Base-by-base conservation (phyloP, 164 flowering plant genomes). In the Chloranthus sessilifolius region DNA sequence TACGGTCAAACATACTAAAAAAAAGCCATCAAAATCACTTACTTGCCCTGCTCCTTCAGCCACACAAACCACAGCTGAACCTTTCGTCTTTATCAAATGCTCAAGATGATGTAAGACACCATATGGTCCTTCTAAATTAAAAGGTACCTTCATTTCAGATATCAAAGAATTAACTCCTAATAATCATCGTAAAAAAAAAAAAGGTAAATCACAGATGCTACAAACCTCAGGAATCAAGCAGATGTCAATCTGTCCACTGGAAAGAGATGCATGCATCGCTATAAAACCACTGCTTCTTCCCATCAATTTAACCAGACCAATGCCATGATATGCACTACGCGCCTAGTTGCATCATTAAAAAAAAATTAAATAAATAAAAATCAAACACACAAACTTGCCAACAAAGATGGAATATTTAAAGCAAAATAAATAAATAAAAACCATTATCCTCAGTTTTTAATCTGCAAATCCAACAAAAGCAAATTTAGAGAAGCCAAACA, bases 31-130 rank as follows among this genome's bases (percentile, higher is more conserved):
- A 33, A 43, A 37, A 26, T 48, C 22, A 52, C 68, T 60, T 56
- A 69, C 77, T 41, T 73, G 77, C 41, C 77, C 77, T 23, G 74
- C 77, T 25, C 74, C 77, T 66, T 73, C 77, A 35, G 77, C 77
- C 30, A 66, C 67, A 61, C 77, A 73, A 44, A 73, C 62, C 42
- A 73, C 74, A 46, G 77, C 77, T 9, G 74, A 69, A 27, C 77
- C 77, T 53, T 73, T 69, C 22, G 59, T 58, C 43, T 60, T 41
- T 53, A 73, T 58, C 34, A 73, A 69, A 51, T 69, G 66, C 54
- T 73, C 64, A 15, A 73, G 60, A 65, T 73, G 74, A 27, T 29
- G 38, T 27, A 73, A 58, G 43, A 69, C 68, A 41, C 77, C 72
- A 47, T 58, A 66, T 49, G 72, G 62, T 43, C 77, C 77, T 5